Base-by-base conservation (phyloP, 352 stramenopile genomes). In the Globisporangium recalcitrans region DNA sequence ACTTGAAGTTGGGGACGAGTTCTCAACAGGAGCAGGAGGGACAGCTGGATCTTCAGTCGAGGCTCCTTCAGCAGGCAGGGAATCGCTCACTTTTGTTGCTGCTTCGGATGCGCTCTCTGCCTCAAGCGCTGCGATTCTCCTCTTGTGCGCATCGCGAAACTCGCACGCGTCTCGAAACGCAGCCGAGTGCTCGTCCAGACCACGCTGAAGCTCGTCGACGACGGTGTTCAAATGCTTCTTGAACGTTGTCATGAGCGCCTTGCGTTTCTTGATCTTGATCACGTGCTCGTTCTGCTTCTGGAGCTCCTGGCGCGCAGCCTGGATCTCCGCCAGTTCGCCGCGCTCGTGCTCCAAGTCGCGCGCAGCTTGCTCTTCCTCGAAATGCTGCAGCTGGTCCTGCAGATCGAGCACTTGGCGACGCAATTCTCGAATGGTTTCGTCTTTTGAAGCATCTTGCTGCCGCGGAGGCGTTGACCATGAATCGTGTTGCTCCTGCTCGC, bases 131-230 rank as follows among this genome's bases (percentile, higher is more conserved):
- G n/a, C 51, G n/a, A 44, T 44, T 34, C 29, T 40, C 51, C n/a
- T 57, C 27, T 8, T 58, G 46, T 76, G 60, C 2, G 67, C 62
- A 24, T 88, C 81, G n/a, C 75, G 79, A 52, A 85, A 72, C 7
- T 74, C 77, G 31, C 77, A 88, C 4, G 83, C 81, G 9, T 88
- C 74, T 48, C 79, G 79, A 58, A 88, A 91, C 9, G 77, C 72
- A 24, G 61, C 65, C 7, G 76, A 80, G 60, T 91, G 78, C 10
- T 87, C 74, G 21, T 91, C 79, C 13, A 91, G 62, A 1, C 68
- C 63, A 19, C 73, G 58, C 53, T 88, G 75, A 21, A 91, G 63
- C 55, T 85, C 74, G 7, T 73, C 54, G 4, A 88, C 70, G 21
- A 81, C 72, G 0, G 38, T 63, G 21, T 58, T 36, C 4, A 85